phyloP scores from a whole-genome alignment of 2,329 filamentous ascomycete genomes.

The Malbranchea cinnamomea region DNA sequence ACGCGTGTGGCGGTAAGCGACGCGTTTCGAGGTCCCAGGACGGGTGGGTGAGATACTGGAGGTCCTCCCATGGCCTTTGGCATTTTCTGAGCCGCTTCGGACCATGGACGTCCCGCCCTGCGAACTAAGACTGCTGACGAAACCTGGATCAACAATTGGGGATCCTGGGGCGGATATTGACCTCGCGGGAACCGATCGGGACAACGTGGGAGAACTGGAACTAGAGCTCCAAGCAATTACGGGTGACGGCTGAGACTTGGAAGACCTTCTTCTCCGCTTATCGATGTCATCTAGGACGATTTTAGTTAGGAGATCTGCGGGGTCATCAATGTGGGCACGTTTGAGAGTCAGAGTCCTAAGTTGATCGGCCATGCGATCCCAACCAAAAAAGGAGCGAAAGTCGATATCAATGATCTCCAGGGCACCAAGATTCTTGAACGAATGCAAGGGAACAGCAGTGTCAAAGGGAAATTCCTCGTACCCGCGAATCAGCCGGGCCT shows the following conservation, averaged over 20 bases:
- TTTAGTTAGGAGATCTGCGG: constrained; percentile 74
- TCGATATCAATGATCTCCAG: constrained; percentile 92
- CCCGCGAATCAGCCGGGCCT: constrained; percentile 73
- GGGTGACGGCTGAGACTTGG: constrained; percentile 70
- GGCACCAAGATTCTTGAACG: constrained; percentile 91
- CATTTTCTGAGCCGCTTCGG: constrained; percentile 41
- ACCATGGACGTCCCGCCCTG: constrained; percentile 31
- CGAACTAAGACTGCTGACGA: constrained; percentile 35
- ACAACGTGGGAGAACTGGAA: constrained; percentile 44
- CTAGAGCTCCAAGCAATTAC: constrained; percentile 49
- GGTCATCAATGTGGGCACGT: constrained; percentile 75
- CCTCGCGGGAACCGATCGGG: constrained; percentile 51
- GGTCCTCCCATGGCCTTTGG: constrained; percentile 32
- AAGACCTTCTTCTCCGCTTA: constrained; percentile 71
- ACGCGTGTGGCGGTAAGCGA: constrained; percentile 48
- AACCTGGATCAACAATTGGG: constrained; percentile 35
- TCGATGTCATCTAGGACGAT: constrained; percentile 96
- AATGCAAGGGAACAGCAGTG: constrained; percentile 87
- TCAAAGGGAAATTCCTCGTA: constrained; percentile 98
- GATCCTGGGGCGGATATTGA: constrained; percentile 57
- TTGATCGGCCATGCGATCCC: constrained; percentile 88
- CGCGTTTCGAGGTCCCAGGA: constrained; percentile 60
- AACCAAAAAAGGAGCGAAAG: constrained; percentile 92
- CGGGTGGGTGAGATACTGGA: constrained; percentile 70
- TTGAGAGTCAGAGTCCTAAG: constrained; percentile 79